Base-by-base conservation (phyloP, 495 filamentous ascomycete genomes). In the Penicillium bialowiezense region DNA sequence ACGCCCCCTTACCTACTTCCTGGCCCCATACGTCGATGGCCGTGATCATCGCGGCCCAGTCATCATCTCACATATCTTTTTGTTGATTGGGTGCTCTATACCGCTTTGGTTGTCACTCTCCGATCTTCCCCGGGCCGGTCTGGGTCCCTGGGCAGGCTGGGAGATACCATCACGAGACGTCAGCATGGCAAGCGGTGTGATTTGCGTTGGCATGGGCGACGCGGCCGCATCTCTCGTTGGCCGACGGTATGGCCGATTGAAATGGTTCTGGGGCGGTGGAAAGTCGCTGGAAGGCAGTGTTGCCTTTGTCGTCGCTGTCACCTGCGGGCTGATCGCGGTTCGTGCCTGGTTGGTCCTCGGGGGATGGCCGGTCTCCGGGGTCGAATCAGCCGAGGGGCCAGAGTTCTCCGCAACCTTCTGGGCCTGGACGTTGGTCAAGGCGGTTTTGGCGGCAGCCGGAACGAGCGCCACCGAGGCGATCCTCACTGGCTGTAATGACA, bases 181-280 rank as follows among this genome's bases (percentile, higher is more conserved):
- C 33, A 84, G 85, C 53, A 96, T 97, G 86, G 78, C 96, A 32
- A 84, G 85, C 32, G 93, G 93, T 2, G 86, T 97, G 2, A 78
- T 97, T 4, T 97, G 92, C 61, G 93, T 98, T 18, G 93, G 93
- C 2, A 81, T 98, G 67, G 93, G 93, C 12, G 93, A 99, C 65
- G 91, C 93, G 0, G 93, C 92, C 1, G 93, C 93, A n/a, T 92
- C 87, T 3, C 72, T 99, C 2, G 81, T 97, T 21, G 95, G 93
- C 5, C 75, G 95, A n/a, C 78, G 92, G 8, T 92, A 83, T 64
- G 95, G 93, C 13, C 80, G 80, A 17, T 77, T 79, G 10, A 96
- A 96, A 76, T 99, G 93, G 93, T 79, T 91, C 37, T 99, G 93
- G 93, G 87, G 88, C 21, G 93, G 93, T 12, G 93, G 91, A 3